phyloP scores from a whole-genome alignment of 139 green algal genomes.

The Zygnema circumcarinatum region DNA sequence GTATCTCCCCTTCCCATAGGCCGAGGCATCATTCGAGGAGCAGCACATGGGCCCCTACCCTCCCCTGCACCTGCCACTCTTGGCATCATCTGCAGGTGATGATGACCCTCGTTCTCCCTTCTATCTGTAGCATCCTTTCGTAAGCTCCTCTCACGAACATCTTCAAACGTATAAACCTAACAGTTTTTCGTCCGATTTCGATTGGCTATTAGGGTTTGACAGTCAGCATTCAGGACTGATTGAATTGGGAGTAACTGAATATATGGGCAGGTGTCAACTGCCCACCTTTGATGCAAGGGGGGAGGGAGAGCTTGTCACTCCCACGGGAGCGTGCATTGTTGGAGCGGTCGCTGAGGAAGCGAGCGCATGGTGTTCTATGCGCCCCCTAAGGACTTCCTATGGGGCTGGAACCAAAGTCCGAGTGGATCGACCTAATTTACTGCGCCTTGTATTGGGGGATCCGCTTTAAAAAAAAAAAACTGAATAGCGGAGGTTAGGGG shows the following conservation, averaged over 20 bases:
- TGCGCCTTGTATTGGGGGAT: slow-evolving; percentile 36
- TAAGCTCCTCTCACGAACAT: slow-evolving; percentile 3
- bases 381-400: background rate
- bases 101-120: background rate
- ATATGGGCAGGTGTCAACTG: background rate
- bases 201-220: background rate
- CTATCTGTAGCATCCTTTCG: background rate
- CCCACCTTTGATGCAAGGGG: slow-evolving; percentile 21
- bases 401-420: slow-evolving; percentile 20
- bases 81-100: slow-evolving; percentile 8
- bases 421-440: slow-evolving; percentile 35
- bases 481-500: no score
- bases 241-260: background rate
- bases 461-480: no score
- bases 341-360: background rate
- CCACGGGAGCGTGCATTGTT: slow-evolving; percentile 41
- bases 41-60: slow-evolving; percentile 47
- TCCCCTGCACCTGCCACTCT: slow-evolving; percentile 35
- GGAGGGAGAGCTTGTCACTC: slow-evolving; percentile 41
- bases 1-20: slow-evolving; percentile 44
- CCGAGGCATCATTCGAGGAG: slow-evolving; percentile 41
- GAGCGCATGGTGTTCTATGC: slow-evolving; percentile 23
- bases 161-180: background rate
- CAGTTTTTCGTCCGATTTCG: background rate
- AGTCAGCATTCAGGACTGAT: background rate